Percentiles rank a stretch among this genome's conserved stretches.
These are phyloP conservation scores for Geum urbanum DNA, from an alignment of 306 rosid genomes.

Conservation along the genomic window DNA sequence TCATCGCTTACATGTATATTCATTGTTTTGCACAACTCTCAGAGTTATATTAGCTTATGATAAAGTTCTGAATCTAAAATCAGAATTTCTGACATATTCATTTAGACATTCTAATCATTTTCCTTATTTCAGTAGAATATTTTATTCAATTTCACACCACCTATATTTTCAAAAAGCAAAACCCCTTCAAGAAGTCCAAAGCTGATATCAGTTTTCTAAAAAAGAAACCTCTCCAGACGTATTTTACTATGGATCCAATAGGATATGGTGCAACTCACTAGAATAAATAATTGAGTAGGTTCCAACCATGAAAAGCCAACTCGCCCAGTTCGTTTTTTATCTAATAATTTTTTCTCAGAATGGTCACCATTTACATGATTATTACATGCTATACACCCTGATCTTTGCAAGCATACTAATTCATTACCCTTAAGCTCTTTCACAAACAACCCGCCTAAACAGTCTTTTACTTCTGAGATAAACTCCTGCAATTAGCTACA, in stretches of 20 bases:
- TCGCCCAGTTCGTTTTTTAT: background rate
- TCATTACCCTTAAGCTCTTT: background rate
- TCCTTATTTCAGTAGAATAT: background rate
- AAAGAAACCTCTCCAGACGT: background rate
- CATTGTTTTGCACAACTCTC: background rate
- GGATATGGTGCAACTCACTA: background rate
- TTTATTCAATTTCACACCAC: too few relatives aligned
- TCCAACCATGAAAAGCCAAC: background rate
- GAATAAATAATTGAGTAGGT: background rate
- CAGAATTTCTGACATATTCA: background rate
- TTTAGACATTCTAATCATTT: background rate
- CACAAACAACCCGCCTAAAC: background rate
- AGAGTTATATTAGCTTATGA: background rate
- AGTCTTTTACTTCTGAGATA: background rate
- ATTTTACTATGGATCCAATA: background rate
- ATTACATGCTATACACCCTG: background rate
- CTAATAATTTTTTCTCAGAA: background rate
- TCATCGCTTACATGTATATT: background rate
- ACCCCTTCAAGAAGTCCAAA: background rate
- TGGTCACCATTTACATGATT: background rate
- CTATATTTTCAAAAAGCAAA: background rate
- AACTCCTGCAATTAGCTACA: conserved; percentile 1
- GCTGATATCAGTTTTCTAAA: background rate
- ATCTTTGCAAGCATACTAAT: background rate
- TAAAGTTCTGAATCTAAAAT: too few relatives aligned